Evolutionary conservation across 805 yeast species (phyloP), one percentile per base, ranked within the genome.

Genomic region (Maudiozyma pseudohumilis): DNA sequence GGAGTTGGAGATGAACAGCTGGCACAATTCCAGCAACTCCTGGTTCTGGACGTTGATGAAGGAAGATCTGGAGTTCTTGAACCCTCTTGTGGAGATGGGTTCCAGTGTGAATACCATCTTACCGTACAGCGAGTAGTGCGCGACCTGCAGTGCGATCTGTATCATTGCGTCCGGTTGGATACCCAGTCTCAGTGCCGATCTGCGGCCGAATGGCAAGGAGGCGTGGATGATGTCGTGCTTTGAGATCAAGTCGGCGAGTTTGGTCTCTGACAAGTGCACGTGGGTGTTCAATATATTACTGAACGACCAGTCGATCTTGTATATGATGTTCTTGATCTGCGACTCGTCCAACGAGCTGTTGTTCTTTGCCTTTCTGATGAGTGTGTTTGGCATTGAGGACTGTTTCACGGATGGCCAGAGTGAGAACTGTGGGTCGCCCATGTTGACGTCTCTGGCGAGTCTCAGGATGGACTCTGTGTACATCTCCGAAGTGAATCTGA

Each of bases 101-200:
- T 87, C 96, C 48, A 84, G 80, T 1, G 94, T 80, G 44, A 89
- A 82, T 47, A 82, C 92, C 39, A 84, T 84, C 52, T 79, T 81
- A 15, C 96, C 96, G 51, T 87, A 87, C 30, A 87, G 66, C 0
- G 95, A 92, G 57, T 86, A 87, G 58, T 87, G 88, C 2, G 95
- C 85, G 7, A 89, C 78, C 57, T 87, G 96, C 59, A 87, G 75
- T 7, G 92, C 82, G 74, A 87, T 74, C 59, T 87, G 96, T 29
- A 86, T 80, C 65, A 82, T 80, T 0, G 95, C 89, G 64, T 87
- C 96, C 0, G 95, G 88, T 31, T 85, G 79, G 53, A 77, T 75
- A 29, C 87, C 89, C 76, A 82, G 74, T 43, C 76, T 79, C 49
- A 77, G 77, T 45, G 87, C 84, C 43, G 76, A 72, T 40, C 78